phyloP scores from a whole-genome alignment of 306 rosid genomes.

The Rosa chinensis region DNA sequence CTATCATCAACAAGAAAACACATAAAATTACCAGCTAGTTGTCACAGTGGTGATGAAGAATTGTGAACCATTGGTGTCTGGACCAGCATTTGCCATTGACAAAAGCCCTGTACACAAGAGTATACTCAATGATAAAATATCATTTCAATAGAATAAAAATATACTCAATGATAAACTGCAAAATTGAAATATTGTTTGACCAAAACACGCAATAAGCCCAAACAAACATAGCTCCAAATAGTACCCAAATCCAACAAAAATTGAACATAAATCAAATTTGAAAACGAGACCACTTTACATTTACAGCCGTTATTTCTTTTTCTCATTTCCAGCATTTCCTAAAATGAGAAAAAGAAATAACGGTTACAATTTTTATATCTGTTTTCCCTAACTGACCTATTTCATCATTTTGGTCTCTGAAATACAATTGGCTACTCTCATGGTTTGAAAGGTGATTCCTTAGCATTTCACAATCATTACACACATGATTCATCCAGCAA shows the following conservation, averaged over 20 bases:
- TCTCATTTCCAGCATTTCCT: too few relatives aligned
- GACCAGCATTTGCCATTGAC: constrained; percentile 96
- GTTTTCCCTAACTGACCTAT: not conserved
- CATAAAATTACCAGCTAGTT: constrained; percentile 77
- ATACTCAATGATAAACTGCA: too few relatives aligned
- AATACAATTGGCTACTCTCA: not conserved
- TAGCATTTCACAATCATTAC: not conserved
- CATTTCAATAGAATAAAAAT: too few relatives aligned
- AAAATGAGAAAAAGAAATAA: too few relatives aligned
- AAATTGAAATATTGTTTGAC: too few relatives aligned
- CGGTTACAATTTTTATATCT: not conserved
- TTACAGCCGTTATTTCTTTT: too few relatives aligned
- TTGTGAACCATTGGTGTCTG: constrained; percentile 90
- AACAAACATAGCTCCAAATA: too few relatives aligned
- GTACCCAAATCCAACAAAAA: too few relatives aligned
- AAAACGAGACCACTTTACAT: too few relatives aligned
- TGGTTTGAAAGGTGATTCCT: not conserved
- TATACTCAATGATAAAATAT: too few relatives aligned
- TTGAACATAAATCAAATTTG: too few relatives aligned
- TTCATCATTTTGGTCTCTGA: not conserved
- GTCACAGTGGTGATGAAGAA: constrained; percentile 97
- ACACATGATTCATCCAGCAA: not conserved
- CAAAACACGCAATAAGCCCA: too few relatives aligned
- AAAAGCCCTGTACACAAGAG: constrained; percentile 54
- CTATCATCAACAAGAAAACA: not conserved